phyloP scores from a whole-genome alignment of 73 alveolate genomes.

The Tetrahymena malaccensis region DNA sequence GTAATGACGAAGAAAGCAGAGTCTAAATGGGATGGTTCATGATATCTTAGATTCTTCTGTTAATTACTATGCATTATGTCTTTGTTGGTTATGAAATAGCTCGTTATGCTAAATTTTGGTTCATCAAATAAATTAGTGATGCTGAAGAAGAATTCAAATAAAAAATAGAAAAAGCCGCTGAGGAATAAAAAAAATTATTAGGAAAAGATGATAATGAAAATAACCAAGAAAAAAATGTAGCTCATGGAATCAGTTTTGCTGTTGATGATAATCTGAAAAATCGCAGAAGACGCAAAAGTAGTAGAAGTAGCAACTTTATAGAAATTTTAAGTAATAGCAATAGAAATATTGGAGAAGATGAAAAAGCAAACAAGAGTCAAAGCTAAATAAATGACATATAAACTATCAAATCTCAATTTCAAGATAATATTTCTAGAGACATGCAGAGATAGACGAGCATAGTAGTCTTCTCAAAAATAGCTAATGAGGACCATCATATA shows the following conservation, averaged over 20 bases:
- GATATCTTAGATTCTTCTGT: not conserved
- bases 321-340: not conserved
- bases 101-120: not conserved
- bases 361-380: not conserved
- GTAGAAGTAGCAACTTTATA: not conserved
- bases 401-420: not conserved
- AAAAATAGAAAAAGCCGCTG: not conserved
- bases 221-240: not conserved
- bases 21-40: not conserved
- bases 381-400: not conserved
- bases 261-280: not conserved
- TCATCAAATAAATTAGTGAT: not conserved
- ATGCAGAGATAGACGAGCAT: not conserved
- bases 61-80: not conserved
- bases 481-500: not conserved
- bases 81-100: not conserved
- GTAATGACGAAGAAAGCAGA: not conserved
- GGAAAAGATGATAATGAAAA: not conserved
- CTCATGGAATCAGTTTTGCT: not conserved
- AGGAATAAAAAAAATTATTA: not conserved
- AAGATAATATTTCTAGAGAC: not conserved
- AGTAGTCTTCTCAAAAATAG: not conserved
- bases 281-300: not conserved
- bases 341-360: not conserved
- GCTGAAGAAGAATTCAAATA: not conserved